These are phyloP conservation scores for Podospora pseudopauciseta DNA, from an alignment of 495 filamentous ascomycete species.

Conservation along the genomic window DNA sequence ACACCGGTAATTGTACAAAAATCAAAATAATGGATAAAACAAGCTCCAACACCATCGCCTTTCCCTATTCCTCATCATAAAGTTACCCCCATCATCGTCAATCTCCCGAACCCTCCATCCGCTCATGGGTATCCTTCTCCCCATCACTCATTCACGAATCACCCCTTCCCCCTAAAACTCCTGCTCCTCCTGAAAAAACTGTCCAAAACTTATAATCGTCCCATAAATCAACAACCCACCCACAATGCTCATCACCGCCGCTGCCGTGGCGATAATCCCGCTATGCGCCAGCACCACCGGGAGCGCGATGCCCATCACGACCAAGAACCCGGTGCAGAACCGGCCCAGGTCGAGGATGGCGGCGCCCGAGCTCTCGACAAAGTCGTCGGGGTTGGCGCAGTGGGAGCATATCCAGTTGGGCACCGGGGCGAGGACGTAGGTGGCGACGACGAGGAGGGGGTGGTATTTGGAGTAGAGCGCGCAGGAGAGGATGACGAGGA, in stretches of 20 bases:
- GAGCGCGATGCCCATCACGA: constrained; percentile 97
- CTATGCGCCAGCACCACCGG: constrained; percentile 86
- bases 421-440: constrained; percentile 87
- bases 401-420: constrained; percentile 92
- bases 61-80: background rate
- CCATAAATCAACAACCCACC: constrained; percentile 94
- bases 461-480: constrained; percentile 92
- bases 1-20: background rate
- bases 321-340: constrained; percentile 92
- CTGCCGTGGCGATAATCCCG: constrained; percentile 70
- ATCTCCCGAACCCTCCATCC: background rate
- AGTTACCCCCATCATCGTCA: background rate
- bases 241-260: constrained; percentile 92
- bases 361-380: constrained; percentile 78
- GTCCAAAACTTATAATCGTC: constrained; percentile 93
- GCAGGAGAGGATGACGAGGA: constrained; percentile 96
- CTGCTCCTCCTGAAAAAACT: constrained; percentile 97
- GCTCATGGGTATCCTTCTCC: background rate
- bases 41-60: background rate
- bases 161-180: constrained; percentile 53
- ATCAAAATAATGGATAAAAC: background rate
- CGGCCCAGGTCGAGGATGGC: constrained; percentile 85
- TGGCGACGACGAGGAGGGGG: constrained; percentile 88
- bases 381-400: constrained; percentile 92
- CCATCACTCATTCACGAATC: background rate